Conservation (phyloP, 495 filamentous ascomycete genomes). For the Jackrogersella minutella region DNA sequence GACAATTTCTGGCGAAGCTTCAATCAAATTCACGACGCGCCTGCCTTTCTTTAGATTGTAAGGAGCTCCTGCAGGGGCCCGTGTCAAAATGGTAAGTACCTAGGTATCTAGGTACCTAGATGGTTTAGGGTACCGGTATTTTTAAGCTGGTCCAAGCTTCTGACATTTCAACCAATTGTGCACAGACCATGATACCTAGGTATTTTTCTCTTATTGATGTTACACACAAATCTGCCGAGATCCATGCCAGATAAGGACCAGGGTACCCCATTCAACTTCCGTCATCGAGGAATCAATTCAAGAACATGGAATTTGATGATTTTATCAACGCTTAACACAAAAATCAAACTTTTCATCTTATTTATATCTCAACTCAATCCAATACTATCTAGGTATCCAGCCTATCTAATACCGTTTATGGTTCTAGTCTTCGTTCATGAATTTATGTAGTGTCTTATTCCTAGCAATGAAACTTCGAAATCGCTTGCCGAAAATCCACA, state of each 20-base stretch:
- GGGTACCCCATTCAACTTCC: no score
- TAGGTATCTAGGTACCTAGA: conserved; percentile 5
- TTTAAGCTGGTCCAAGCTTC: no score
- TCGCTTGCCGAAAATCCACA: conserved; percentile 65
- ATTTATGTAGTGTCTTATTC: conserved; percentile 54
- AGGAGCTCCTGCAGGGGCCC: conserved; percentile 40
- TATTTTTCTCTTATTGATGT: no score
- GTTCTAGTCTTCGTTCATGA: conserved; percentile 57
- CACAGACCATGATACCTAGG: no score
- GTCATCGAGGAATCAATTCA: no score
- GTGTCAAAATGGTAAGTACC: conserved; percentile 14
- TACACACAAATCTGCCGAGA: no score
- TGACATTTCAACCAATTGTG: no score
- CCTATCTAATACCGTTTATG: background rate
- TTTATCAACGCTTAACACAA: no score
- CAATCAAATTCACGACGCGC: conserved; percentile 40
- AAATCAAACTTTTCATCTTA: background rate
- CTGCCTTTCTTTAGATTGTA: conserved; percentile 39
- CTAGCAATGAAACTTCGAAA: conserved; percentile 55
- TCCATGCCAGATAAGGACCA: no score
- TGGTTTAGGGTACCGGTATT: no score
- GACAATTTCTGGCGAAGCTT: conserved; percentile 34
- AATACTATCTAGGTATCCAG: background rate
- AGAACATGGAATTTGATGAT: no score
- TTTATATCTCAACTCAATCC: background rate